A percentile compares a stretch with the other conserved stretches of the same genome.
These are phyloP conservation scores for Inga leiocalycina DNA, from an alignment of 306 rosid genomes.

Conservation along the genomic window DNA sequence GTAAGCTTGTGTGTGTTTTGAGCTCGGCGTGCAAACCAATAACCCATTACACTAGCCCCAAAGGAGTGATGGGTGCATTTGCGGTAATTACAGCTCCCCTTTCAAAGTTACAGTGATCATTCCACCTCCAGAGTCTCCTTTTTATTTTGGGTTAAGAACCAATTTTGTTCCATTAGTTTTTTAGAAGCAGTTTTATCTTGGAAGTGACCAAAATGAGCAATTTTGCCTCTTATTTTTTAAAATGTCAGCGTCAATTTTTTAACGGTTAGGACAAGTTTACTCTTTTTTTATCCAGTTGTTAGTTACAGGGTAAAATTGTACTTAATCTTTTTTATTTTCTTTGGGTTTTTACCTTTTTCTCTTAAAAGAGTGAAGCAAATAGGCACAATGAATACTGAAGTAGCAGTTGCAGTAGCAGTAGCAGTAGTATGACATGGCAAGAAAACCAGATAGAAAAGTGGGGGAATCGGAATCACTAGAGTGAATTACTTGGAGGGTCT, in stretches of 20 bases:
- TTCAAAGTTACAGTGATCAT: conserved; percentile 9
- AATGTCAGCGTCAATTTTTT: no score
- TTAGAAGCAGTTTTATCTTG: no score
- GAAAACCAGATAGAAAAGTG: conserved; percentile 38
- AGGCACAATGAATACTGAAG: background rate
- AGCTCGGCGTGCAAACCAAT: conserved; percentile 47
- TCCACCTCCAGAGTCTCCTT: background rate
- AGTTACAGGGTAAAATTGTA: no score
- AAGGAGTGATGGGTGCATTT: conserved; percentile 24
- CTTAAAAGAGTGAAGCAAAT: background rate
- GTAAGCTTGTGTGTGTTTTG: conserved; percentile 32
- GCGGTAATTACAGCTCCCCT: conserved; percentile 2
- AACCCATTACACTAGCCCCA: conserved; percentile 6
- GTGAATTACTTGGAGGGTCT: conserved; percentile 28
- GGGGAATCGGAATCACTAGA: conserved; percentile 42
- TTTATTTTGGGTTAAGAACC: background rate
- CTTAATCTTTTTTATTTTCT: background rate
- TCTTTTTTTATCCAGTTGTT: no score
- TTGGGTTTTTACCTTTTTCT: background rate
- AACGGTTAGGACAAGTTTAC: no score
- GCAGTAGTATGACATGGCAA: background rate
- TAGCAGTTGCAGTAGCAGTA: conserved; percentile 14
- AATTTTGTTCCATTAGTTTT: no score
- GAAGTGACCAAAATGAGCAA: no score
- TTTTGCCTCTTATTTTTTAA: no score